These are phyloP conservation scores for Coniferiporia sulphurascens DNA, from an alignment of 1,284 basidiomycete species.

Conservation along the genomic window DNA sequence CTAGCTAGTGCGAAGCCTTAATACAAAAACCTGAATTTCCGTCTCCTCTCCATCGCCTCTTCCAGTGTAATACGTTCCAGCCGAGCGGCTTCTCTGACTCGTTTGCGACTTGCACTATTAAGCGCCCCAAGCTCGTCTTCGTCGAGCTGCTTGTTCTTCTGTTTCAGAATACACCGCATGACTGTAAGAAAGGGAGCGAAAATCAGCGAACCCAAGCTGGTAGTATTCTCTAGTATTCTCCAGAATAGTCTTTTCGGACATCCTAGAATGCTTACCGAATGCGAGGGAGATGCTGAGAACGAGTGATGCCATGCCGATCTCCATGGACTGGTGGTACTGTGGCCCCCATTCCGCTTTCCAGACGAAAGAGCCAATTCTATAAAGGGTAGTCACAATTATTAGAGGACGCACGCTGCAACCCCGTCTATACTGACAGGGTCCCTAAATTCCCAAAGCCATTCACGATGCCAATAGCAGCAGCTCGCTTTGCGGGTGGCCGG, in stretches of 20 bases:
- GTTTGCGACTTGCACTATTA: conserved; percentile 28
- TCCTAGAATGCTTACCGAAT: conserved; percentile 25
- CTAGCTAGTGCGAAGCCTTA: conserved; percentile 21
- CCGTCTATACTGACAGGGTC: conserved; percentile 30
- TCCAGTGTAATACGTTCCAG: conserved; percentile 34
- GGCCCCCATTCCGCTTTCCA: conserved; percentile 37
- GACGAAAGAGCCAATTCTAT: conserved; percentile 34
- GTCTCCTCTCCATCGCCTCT: conserved; percentile 33
- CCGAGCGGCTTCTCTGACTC: conserved; percentile 34
- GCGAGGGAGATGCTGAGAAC: conserved; percentile 27
- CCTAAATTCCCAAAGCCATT: conserved; percentile 39
- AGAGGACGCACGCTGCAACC: background rate
- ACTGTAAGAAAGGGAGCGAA: conserved; percentile 22
- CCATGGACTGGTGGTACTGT: conserved; percentile 36
- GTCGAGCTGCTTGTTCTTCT: conserved; percentile 33
- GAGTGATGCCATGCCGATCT: conserved; percentile 31
- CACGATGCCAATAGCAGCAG: conserved; percentile 41
- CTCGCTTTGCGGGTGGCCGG: conserved; percentile 56
- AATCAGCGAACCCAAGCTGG: conserved; percentile 2
- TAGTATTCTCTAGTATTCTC: conserved; percentile 25
- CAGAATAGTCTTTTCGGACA: conserved; percentile 32
- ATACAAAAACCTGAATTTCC: conserved; percentile 40
- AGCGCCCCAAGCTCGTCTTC: conserved; percentile 31
- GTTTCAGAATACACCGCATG: conserved; percentile 32
- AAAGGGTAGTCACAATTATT: background rate